Percentiles rank a stretch among this genome's conserved stretches.
phyloP scores from a whole-genome alignment of 208 protist species.

The Leishmania braziliensis region DNA sequence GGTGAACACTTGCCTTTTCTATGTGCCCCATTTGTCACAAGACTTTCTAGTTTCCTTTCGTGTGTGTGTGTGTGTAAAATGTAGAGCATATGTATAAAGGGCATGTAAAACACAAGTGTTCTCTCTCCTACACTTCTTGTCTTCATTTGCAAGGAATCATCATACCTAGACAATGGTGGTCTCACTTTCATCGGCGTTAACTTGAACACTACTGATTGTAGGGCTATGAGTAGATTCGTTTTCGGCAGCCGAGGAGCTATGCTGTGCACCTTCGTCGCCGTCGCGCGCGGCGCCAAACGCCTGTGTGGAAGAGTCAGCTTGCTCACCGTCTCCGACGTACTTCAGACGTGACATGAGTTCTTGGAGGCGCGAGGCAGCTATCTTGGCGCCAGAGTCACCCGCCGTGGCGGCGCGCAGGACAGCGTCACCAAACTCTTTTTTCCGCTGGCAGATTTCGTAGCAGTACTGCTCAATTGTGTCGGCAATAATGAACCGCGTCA shows the following conservation, averaged over 20 bases:
- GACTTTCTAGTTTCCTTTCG: background rate
- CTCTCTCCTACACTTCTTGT: background rate
- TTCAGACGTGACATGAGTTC: conserved; percentile 79
- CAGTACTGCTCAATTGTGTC: conserved; percentile 96
- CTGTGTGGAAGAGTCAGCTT: conserved; percentile 6
- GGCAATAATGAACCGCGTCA: conserved; percentile 91
- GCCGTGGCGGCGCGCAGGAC: conserved; percentile 82
- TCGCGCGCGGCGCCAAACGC: background rate
- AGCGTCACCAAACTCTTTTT: conserved; percentile 93
- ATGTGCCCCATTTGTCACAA: background rate
- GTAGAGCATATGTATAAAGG: background rate
- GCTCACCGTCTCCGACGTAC: conserved; percentile 50
- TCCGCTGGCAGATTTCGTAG: conserved; percentile 90
- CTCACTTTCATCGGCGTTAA: background rate
- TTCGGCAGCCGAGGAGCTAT: background rate
- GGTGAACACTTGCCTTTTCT: background rate
- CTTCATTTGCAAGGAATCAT: background rate
- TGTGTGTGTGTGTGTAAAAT: background rate
- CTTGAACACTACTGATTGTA: background rate
- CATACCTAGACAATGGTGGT: conserved; percentile 1
- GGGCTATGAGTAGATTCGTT: background rate
- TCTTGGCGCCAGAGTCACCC: conserved; percentile 57
- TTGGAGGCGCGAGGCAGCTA: conserved; percentile 75
- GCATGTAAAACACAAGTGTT: background rate
- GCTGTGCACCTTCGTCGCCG: background rate